Evolutionary conservation across 2,329 filamentous ascomycete genomes (phyloP).

Genomic region (Beauveria sp.): DNA sequence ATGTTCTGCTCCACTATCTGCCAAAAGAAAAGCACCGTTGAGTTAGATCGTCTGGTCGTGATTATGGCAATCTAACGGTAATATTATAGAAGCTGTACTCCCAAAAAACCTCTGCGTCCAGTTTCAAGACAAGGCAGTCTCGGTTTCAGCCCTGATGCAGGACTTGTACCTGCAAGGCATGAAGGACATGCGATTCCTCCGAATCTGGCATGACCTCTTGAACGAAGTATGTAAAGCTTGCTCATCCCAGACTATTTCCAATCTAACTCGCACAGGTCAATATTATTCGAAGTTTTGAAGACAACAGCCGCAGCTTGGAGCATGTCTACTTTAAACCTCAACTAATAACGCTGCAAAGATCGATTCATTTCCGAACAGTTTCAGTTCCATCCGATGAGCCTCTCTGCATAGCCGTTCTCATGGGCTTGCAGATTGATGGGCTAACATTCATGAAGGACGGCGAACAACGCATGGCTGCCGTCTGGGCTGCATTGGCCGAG

Average conservation of each 20-base stretch:
- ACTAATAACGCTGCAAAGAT: constrained; percentile 17
- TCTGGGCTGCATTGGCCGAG: constrained; percentile 18
- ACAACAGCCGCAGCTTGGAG: neutral
- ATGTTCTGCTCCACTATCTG: neutral
- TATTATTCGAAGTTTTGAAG: constrained; percentile 13
- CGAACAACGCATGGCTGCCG: constrained; percentile 17
- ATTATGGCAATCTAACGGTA: too few species aligned
- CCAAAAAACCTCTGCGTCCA: constrained; percentile 24
- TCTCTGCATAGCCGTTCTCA: constrained; percentile 22
- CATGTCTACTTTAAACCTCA: neutral
- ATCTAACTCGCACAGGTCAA: constrained; percentile 12
- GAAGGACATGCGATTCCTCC: constrained; percentile 13
- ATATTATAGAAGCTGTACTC: constrained; percentile 23
- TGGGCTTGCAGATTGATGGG: constrained; percentile 17
- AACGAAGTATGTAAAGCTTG: constrained; percentile 13
- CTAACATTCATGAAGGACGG: constrained; percentile 12
- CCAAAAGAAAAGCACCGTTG: too few species aligned
- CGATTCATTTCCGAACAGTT: constrained; percentile 21
- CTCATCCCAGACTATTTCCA: accelerated
- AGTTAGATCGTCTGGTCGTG: too few species aligned
- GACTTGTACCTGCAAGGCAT: constrained; percentile 12
- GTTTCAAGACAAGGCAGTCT: constrained; percentile 23
- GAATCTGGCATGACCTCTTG: constrained; percentile 17
- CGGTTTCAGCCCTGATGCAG: constrained; percentile 11
- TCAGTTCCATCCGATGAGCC: constrained; percentile 23